phyloP scores from a whole-genome alignment of 495 filamentous ascomycete genomes.

The Pseudomonodictys pantanalensis region DNA sequence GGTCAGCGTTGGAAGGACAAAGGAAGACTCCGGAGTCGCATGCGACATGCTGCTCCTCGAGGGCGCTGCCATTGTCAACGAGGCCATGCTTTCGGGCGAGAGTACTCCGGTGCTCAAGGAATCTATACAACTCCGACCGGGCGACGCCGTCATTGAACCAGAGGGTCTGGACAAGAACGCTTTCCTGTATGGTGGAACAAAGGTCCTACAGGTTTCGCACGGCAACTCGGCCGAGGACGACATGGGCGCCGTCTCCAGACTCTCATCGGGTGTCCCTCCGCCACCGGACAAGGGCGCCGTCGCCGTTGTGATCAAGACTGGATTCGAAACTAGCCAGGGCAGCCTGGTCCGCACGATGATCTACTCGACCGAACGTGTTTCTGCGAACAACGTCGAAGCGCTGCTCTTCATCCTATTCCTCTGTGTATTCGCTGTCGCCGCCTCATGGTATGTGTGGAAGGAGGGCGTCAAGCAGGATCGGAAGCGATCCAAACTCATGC shows the following conservation, averaged over 20 bases:
- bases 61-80: constrained; percentile 95
- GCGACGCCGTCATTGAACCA: constrained; percentile 77
- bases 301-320: constrained; percentile 93
- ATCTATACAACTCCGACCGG: constrained; percentile 86
- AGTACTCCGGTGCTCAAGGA: constrained; percentile 97
- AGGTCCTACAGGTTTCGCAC: constrained; percentile 93
- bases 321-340: constrained; percentile 97
- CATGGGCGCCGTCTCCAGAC: constrained; percentile 56
- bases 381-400: constrained; percentile 92
- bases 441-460: constrained; percentile 99
- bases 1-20: constrained; percentile 89
- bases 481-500: constrained; percentile 92
- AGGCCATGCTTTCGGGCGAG: constrained; percentile 98
- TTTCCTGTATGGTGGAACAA: constrained; percentile 94
- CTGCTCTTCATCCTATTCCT: constrained; percentile 96
- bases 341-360: constrained; percentile 99
- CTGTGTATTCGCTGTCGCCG: constrained; percentile 90
- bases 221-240: constrained; percentile 65
- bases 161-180: constrained; percentile 95
- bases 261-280: constrained; percentile 68
- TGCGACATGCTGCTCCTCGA: constrained; percentile 96
- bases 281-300: constrained; percentile 90
- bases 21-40: constrained; percentile 94
- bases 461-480: constrained; percentile 90
- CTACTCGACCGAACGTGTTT: constrained; percentile 97